Evolutionary conservation across 2,329 filamentous ascomycete genomes (phyloP), one percentile per base, ranked within the genome.

Genomic region (Botryotinia convoluta): DNA sequence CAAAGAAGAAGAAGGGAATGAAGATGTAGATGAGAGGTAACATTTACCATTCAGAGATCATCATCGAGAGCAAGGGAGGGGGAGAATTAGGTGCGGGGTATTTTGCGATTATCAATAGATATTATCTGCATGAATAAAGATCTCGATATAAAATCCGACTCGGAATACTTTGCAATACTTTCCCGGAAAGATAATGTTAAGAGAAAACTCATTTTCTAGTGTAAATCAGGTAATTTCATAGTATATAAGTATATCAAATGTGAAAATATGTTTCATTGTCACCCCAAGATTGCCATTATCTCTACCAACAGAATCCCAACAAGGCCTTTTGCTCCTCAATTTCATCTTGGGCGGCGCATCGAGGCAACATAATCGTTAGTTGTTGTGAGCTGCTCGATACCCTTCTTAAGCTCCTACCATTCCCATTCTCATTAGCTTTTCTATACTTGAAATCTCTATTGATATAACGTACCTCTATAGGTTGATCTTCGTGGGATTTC

Each of bases 181-280:
- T 51, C 45, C 26, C 4, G 1, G 0, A 51, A 51, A 51, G 10
- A 51, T 26, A 26, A 1, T 14, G 4, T 51, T 12, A 4, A 51
- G 22, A 51, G 22, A 51, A 26, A 51, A 4, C 1, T 26, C 0
- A 26, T 0, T 51, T 14, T 51, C 10, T 22, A 12, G 45, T 3
- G 22, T 26, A 26, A 2, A 5, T 26, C 22, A 6, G 45, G 9
- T 12, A 3, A 26, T 0, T 0, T 51, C 4, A 26, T 14, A 4
- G 10, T 26, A 14, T 51, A 26, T 12, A 51, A 51, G 45, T 2
- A 51, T 12, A 51, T 26, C 45, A 14, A 51, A 26, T 12, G 10
- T 51, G 45, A 51, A 26, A 51, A 51, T 51, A 12, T 12, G 14
- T 22, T 20, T 5, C 4, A 51, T 3, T 5, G 4, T 26, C 45